Conservation (phyloP, 2,329 filamentous ascomycete species). For the Aspergillus texensis region DNA sequence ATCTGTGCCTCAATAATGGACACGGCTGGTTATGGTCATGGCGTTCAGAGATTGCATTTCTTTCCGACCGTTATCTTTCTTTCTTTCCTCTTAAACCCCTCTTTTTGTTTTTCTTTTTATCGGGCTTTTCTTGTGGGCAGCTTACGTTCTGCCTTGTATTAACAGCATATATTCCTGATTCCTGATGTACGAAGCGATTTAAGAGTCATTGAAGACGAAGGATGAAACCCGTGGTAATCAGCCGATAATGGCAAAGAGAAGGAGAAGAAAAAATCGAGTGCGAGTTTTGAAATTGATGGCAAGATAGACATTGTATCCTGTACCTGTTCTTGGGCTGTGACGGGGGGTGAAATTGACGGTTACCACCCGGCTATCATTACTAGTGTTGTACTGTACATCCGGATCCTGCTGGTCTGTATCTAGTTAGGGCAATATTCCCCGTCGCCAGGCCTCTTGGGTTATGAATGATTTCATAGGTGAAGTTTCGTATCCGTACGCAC, state of each 20-base stretch:
- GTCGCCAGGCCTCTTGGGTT: background rate
- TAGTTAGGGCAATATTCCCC: background rate
- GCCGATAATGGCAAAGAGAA: background rate
- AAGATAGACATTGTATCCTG: background rate
- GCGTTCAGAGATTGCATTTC: slow-evolving; percentile 14
- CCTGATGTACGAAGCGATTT: slow-evolving; percentile 1
- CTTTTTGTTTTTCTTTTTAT: background rate
- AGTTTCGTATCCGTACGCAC: too few relatives aligned
- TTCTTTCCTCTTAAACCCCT: slow-evolving; percentile 1
- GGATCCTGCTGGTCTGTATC: background rate
- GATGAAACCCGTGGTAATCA: background rate
- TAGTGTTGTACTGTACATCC: too few relatives aligned
- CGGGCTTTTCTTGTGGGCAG: slow-evolving; percentile 7
- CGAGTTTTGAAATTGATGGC: background rate
- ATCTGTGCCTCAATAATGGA: slow-evolving; percentile 11
- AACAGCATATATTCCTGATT: slow-evolving; percentile 7
- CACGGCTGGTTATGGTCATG: slow-evolving; percentile 19
- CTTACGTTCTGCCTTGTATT: slow-evolving; percentile 7
- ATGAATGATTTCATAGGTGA: background rate
- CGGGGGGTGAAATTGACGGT: too few relatives aligned
- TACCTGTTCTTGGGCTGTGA: background rate
- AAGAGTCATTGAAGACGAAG: background rate
- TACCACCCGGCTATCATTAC: too few relatives aligned
- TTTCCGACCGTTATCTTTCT: slow-evolving; percentile 5
- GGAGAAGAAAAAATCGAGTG: background rate